Evolutionary conservation across 1,139 yeast genomes (phyloP).

Genomic region (Lodderomyces orthopsilosis): DNA sequence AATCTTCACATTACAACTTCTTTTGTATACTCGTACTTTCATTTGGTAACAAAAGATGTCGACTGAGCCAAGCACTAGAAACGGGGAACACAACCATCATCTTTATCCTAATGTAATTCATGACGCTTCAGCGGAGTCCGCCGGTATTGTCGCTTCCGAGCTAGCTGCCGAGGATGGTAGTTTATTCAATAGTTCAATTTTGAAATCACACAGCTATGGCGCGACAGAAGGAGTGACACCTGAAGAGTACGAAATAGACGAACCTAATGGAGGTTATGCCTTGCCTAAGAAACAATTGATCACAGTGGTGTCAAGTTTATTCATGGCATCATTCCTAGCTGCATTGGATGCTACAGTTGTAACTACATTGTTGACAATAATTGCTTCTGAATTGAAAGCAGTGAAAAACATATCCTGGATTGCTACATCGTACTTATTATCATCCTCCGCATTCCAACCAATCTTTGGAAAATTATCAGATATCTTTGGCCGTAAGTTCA

Average conservation of each 20-base stretch:
- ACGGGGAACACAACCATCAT: constrained; percentile 1
- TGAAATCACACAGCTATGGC: constrained; percentile 15
- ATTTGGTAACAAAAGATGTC: not conserved
- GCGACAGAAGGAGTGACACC: constrained; percentile 9
- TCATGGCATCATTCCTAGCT: constrained; percentile 40
- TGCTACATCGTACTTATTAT: constrained; percentile 42
- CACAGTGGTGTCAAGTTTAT: constrained; percentile 33
- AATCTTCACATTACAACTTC: not conserved
- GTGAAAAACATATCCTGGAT: constrained; percentile 46
- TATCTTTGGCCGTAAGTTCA: constrained; percentile 70
- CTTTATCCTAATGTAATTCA: constrained; percentile 27
- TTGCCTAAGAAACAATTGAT: constrained; percentile 31
- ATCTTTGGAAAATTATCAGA: constrained; percentile 83
- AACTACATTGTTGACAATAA: constrained; percentile 39
- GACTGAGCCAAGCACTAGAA: not conserved
- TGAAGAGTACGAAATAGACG: constrained; percentile 17
- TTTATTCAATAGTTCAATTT: constrained; percentile 13
- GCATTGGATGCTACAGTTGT: constrained; percentile 47
- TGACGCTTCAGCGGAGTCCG: constrained; percentile 40
- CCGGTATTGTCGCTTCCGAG: constrained; percentile 51
- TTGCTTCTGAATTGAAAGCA: constrained; percentile 44
- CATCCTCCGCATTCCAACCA: constrained; percentile 56
- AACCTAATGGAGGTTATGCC: constrained; percentile 26
- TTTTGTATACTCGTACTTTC: not conserved
- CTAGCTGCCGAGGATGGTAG: constrained; percentile 40